Conservation (phyloP, 2,329 filamentous ascomycete genomes). For the Penicillium paneum region DNA sequence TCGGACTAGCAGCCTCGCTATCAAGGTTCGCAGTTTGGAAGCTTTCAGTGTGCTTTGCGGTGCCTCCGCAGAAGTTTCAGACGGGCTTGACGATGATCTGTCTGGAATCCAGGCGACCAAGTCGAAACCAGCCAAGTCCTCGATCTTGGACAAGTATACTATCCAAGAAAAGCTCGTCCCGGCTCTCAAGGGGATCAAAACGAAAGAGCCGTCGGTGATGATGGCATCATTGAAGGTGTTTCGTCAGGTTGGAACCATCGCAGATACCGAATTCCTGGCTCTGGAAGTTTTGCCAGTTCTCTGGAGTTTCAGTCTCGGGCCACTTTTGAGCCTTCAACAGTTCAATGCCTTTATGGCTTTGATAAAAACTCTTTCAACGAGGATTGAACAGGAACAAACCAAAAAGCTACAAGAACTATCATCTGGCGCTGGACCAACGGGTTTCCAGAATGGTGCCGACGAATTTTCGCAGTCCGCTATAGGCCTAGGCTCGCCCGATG, state of each 20-base stretch:
- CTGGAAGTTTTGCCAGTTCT: conserved; percentile 85
- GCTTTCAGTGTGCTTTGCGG: conserved; percentile 89
- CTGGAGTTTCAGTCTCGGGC: conserved; percentile 89
- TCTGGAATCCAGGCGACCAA: conserved; percentile 56
- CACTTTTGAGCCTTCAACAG: conserved; percentile 78
- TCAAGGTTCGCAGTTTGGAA: conserved; percentile 89
- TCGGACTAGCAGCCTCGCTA: conserved; percentile 86
- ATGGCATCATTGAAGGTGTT: conserved; percentile 85
- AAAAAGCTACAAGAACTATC: conserved; percentile 83
- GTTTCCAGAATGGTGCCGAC: conserved; percentile 36
- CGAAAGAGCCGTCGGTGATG: conserved; percentile 97
- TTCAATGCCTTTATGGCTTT: conserved; percentile 88
- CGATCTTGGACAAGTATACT: conserved; percentile 91
- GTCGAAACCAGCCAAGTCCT: conserved; percentile 64
- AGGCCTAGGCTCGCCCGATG: conserved; percentile 44
- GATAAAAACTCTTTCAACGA: conserved; percentile 73
- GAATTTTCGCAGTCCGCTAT: conserved; percentile 26
- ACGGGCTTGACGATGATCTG: conserved; percentile 63
- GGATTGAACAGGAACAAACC: conserved; percentile 84
- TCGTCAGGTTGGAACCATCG: conserved; percentile 73
- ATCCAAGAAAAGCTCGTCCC: conserved; percentile 97
- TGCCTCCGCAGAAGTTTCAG: conserved; percentile 55
- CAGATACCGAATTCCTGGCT: conserved; percentile 86
- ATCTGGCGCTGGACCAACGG: conserved; percentile 52
- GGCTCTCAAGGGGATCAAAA: conserved; percentile 87